Evolutionary conservation across 1,284 basidiomycete genomes (phyloP), one percentile per base, ranked within the genome.

Genomic region (Moesziomyces aphidis): DNA sequence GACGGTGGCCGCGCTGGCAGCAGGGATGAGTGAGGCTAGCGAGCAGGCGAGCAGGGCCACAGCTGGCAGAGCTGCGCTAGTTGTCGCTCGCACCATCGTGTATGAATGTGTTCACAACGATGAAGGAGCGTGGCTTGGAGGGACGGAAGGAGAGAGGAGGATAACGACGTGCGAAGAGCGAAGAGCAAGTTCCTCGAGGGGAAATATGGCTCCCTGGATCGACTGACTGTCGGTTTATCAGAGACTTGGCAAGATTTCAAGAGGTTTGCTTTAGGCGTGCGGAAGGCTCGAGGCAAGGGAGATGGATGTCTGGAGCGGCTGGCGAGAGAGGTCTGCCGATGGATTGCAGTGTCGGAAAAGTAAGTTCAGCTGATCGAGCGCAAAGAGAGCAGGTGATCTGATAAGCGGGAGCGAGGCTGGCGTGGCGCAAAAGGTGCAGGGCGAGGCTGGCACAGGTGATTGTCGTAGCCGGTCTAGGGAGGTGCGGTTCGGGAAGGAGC

Each of bases 1-100:
- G 43, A 82, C 76, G 31, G 72, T 64, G 22, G 76, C 80, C 19
- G 80, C 79, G 24, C 23, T 56, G 5, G 68, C 73, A 22, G 47
- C 8, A 15, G 59, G 47, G 34, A 63, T 42, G 31, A 73, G 56
- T 17, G 63, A 62, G 48, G 36, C 55, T 24, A 55, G 60, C 24
- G 56, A 55, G 19, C 45, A 61, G 31, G 58, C 55, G 28, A 65
- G 63, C 39, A 72, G 44, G 11, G 50, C 58, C 46, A 72, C 28
- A n/a, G 67, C 61, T 24, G 67, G 42, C 57, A 64, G 23, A 13
- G 52, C 55, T 24, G 42, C 45, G 19, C 54, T 39, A 13, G 43
- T 51, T 34, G 43, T 48, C 39, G 59, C 52, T 39, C 61, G 43
- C 3, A 71, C 55, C 62, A 72, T 66, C 55, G 31, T 22, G 44